Conservation (phyloP, 2,329 filamentous ascomycete genomes). For the Fusarium beomiforme region DNA sequence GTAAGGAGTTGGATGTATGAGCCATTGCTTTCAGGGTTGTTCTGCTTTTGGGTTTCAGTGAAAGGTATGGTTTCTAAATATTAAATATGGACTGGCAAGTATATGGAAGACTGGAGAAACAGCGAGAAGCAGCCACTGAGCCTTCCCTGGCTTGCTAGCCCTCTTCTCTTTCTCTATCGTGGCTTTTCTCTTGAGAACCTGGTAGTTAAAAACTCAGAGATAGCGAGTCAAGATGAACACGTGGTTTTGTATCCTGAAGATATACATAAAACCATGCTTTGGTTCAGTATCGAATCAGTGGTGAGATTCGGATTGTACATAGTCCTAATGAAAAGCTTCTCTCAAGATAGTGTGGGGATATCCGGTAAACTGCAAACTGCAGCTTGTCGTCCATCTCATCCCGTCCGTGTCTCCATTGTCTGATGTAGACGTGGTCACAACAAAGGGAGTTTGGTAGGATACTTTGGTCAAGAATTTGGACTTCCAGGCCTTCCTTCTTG, state of each 20-base stretch:
- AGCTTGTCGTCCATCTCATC: neutral
- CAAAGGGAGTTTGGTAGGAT: neutral
- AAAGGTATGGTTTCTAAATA: constrained; percentile 16
- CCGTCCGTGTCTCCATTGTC: too few species aligned
- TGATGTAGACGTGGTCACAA: neutral
- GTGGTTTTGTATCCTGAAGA: neutral
- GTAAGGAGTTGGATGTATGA: constrained; percentile 39
- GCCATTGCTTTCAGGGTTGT: constrained; percentile 26
- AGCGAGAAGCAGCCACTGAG: neutral
- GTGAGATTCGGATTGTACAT: neutral
- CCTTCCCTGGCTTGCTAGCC: neutral
- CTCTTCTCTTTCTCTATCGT: neutral
- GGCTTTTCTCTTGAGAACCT: neutral
- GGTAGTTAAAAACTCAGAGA: neutral
- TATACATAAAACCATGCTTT: neutral
- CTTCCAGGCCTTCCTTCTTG: neutral
- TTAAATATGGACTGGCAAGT: constrained; percentile 18
- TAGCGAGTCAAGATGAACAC: neutral
- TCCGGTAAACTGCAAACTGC: neutral
- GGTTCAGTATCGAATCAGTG: neutral
- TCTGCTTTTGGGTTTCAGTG: constrained; percentile 7
- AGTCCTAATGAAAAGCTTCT: neutral
- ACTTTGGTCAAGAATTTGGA: neutral
- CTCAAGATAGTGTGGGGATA: too few species aligned
- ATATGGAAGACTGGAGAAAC: neutral